Evolutionary conservation across 2,329 filamentous ascomycete genomes (phyloP), one percentile per base, ranked within the genome.

Genomic region (Volutella citrinella): DNA sequence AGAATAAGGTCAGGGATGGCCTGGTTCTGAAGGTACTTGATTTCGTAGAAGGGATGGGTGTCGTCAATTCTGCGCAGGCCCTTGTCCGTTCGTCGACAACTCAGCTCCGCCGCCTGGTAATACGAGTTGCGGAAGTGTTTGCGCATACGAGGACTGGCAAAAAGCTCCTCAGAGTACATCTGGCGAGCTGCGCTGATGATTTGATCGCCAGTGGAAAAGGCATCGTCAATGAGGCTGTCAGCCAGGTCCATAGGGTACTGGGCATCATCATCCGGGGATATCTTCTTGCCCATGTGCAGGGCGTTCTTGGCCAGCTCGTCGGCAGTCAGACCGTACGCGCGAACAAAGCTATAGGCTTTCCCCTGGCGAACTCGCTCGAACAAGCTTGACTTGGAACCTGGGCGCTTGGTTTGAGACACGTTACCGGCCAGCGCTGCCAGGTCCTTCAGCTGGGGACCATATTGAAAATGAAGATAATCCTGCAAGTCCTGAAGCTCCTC

Each of bases 401-500:
- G 88, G 19, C 90, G 84, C 55, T 89, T 89, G 5, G 74, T 76
- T 34, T 81, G 78, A 40, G 84, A 84, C 9, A 72, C 64, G 34
- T 79, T 79, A 11, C 75, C 70, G 24, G 80, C 73, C 41, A 80
- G 72, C 13, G 79, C 68, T 11, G 82, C 78, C 29, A 94, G 64
- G 44, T 97, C 90, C 56, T 87, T 91, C 30, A 97, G 71, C 57
- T 95, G 81, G 4, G 80, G 70, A 5, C 86, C 80, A 52, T 97
- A 97, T 54, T 90, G 85, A 63, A 98, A 98, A 55, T 97, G 89
- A 33, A 97, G 70, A 52, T 97, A 97, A 55, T 98, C 93, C 56
- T 97, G 91, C 15, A 98, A 66, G 60, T 98, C 93, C 57, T 98
- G 93, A 13, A 98, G 74, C 57, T 98, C 93, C 57, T 98, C 93